Evolutionary conservation across 345 rosid species (phyloP).

Genomic region (Dipteronia dyeriana): DNA sequence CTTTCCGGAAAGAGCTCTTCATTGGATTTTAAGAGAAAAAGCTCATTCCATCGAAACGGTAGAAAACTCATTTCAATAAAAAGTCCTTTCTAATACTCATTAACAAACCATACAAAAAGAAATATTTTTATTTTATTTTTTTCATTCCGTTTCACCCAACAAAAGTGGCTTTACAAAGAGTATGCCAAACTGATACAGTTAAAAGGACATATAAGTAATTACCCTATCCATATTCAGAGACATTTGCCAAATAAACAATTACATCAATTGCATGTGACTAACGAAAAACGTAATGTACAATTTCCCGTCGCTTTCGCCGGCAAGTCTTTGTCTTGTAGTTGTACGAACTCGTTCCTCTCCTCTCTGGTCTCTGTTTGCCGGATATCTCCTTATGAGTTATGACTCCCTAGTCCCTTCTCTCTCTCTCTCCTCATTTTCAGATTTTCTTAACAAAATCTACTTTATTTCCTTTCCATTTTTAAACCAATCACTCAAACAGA

Average conservation of each 20-base stretch:
- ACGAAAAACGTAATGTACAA: constrained; percentile 6
- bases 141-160: no score
- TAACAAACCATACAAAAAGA: no score
- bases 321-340: constrained; percentile 28
- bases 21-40: no score
- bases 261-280: constrained; percentile 21
- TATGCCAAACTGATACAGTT: not conserved
- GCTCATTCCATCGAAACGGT: no score
- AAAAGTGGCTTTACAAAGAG: no score
- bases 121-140: no score
- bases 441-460: not conserved
- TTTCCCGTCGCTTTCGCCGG: constrained; percentile 41
- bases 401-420: not conserved
- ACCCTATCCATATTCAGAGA: not conserved
- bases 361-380: not conserved
- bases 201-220: constrained; percentile 3
- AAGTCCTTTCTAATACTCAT: no score
- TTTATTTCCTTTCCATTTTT: no score
- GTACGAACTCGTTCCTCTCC: constrained; percentile 4
- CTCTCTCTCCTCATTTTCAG: not conserved
- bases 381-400: constrained; percentile 3
- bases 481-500: not conserved
- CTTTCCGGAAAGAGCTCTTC: no score
- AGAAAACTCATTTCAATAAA: no score
- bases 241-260: not conserved